Percentiles rank a stretch among this genome's conserved stretches.
These are phyloP conservation scores for Neofusicoccum parvum DNA, from an alignment of 2,329 filamentous ascomycete species.

Conservation along the genomic window DNA sequence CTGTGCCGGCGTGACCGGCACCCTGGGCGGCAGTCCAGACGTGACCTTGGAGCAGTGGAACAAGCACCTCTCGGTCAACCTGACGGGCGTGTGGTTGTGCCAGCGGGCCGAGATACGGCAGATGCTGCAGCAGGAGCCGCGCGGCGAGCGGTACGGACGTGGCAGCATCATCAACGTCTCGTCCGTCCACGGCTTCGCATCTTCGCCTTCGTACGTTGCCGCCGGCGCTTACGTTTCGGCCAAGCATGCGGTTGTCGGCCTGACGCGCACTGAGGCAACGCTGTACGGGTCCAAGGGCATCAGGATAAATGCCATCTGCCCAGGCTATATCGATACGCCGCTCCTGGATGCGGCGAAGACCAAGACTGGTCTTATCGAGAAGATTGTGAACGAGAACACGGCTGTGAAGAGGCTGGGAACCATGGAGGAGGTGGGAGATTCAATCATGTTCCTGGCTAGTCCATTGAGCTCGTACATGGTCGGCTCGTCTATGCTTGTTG, in stretches of 20 bases:
- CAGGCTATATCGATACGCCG: slow-evolving; percentile 51
- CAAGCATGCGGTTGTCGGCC: slow-evolving; percentile 58
- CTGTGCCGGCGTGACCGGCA: slow-evolving; percentile 55
- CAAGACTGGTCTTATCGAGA: background rate
- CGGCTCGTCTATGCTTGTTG: slow-evolving; percentile 47
- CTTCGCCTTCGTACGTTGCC: slow-evolving; percentile 30
- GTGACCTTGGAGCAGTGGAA: slow-evolving; percentile 52
- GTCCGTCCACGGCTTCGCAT: slow-evolving; percentile 55
- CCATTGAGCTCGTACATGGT: slow-evolving; percentile 54
- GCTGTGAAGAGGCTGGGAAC: slow-evolving; percentile 47
- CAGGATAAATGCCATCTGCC: slow-evolving; percentile 64
- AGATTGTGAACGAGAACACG: slow-evolving; percentile 33
- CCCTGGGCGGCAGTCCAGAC: slow-evolving; percentile 48
- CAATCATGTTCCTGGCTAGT: slow-evolving; percentile 51
- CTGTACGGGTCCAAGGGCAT: slow-evolving; percentile 56
- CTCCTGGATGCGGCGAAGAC: slow-evolving; percentile 25
- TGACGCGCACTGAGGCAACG: slow-evolving; percentile 58
- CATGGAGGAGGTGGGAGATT: slow-evolving; percentile 55
- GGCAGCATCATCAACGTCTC: slow-evolving; percentile 59
- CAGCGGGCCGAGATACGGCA: slow-evolving; percentile 55
- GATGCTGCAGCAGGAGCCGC: slow-evolving; percentile 55
- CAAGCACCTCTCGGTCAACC: slow-evolving; percentile 55
- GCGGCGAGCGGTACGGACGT: slow-evolving; percentile 35
- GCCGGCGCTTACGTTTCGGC: slow-evolving; percentile 51
- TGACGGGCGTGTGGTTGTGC: slow-evolving; percentile 61